Percentiles rank a stretch among this genome's conserved stretches.
Conservation (phyloP, 2,329 filamentous ascomycete genomes). For the Chaetomiaceae sp. region DNA sequence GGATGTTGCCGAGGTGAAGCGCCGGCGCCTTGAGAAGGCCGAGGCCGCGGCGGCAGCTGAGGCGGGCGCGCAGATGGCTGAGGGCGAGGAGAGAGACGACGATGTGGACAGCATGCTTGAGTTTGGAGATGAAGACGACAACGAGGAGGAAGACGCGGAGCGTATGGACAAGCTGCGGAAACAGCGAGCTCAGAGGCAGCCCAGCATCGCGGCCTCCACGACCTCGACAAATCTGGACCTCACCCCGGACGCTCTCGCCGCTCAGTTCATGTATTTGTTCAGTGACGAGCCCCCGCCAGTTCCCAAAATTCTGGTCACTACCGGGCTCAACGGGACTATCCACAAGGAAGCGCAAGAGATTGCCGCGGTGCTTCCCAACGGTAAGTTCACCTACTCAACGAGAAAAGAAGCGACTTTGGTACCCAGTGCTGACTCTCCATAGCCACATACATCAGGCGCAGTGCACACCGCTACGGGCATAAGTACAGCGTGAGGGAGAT, state of each 20-base stretch:
- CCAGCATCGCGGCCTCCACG: slow-evolving; percentile 51
- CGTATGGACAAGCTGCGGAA: slow-evolving; percentile 38
- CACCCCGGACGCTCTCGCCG: slow-evolving; percentile 52
- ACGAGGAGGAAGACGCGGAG: slow-evolving; percentile 34
- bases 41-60: slow-evolving; percentile 41
- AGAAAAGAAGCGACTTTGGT: neutral
- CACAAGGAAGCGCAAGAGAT: slow-evolving; percentile 77
- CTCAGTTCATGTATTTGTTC: slow-evolving; percentile 59
- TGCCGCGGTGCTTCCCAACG: slow-evolving; percentile 77
- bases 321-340: slow-evolving; percentile 79
- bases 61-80: slow-evolving; percentile 33
- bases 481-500: slow-evolving; percentile 94
- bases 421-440: neutral
- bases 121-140: slow-evolving; percentile 45
- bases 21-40: slow-evolving; percentile 45
- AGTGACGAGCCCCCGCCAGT: slow-evolving; percentile 50
- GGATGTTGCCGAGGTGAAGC: slow-evolving; percentile 54
- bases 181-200: slow-evolving; percentile 41
- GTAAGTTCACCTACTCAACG: slow-evolving; percentile 42
- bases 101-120: slow-evolving; percentile 77
- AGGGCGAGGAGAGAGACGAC: slow-evolving; percentile 43
- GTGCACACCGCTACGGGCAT: slow-evolving; percentile 74
- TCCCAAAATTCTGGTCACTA: slow-evolving; percentile 90
- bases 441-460: slow-evolving; percentile 64
- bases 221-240: slow-evolving; percentile 59